These are phyloP conservation scores for Tausonia pullulans DNA, from an alignment of 1,284 basidiomycete species.

Conservation along the genomic window DNA sequence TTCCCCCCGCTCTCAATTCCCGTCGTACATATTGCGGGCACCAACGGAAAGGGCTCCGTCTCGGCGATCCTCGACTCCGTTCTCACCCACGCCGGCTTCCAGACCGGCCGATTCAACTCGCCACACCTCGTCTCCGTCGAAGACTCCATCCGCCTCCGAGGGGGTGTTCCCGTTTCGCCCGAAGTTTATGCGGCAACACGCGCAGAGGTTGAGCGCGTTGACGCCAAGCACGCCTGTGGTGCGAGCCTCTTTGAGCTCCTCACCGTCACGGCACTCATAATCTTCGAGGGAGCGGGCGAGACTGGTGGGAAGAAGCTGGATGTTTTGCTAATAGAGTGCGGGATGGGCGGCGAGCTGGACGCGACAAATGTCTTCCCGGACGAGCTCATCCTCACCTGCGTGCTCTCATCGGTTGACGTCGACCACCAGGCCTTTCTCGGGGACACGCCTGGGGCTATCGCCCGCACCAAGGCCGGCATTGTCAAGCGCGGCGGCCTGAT, in stretches of 20 bases:
- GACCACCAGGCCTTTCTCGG: slow-evolving; percentile 91
- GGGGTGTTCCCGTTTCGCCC: slow-evolving; percentile 43
- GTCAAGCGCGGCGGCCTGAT: slow-evolving; percentile 57
- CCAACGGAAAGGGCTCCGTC: slow-evolving; percentile 95
- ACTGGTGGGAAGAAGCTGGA: slow-evolving; percentile 42
- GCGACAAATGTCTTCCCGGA: slow-evolving; percentile 83
- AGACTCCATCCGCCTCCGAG: slow-evolving; percentile 65
- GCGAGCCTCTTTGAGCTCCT: slow-evolving; percentile 74
- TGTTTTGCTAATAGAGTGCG: slow-evolving; percentile 81
- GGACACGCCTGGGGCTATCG: slow-evolving; percentile 58
- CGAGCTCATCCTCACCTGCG: slow-evolving; percentile 59
- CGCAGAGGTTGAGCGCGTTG: slow-evolving; percentile 43
- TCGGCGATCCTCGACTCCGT: slow-evolving; percentile 72
- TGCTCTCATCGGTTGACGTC: slow-evolving; percentile 73
- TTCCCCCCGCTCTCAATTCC: slow-evolving; percentile 63
- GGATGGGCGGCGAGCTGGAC: slow-evolving; percentile 84
- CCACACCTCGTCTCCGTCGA: slow-evolving; percentile 73
- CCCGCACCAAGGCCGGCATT: slow-evolving; percentile 76
- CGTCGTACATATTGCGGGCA: slow-evolving; percentile 86
- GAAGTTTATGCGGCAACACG: slow-evolving; percentile 45
- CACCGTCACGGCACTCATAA: slow-evolving; percentile 58
- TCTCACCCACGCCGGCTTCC: slow-evolving; percentile 46
- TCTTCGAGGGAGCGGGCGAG: slow-evolving; percentile 39
- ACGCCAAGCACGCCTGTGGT: slow-evolving; percentile 39
- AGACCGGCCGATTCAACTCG: slow-evolving; percentile 78